These are phyloP conservation scores for Dovyalis caffra DNA, from an alignment of 345 rosid genomes.

Conservation along the genomic window DNA sequence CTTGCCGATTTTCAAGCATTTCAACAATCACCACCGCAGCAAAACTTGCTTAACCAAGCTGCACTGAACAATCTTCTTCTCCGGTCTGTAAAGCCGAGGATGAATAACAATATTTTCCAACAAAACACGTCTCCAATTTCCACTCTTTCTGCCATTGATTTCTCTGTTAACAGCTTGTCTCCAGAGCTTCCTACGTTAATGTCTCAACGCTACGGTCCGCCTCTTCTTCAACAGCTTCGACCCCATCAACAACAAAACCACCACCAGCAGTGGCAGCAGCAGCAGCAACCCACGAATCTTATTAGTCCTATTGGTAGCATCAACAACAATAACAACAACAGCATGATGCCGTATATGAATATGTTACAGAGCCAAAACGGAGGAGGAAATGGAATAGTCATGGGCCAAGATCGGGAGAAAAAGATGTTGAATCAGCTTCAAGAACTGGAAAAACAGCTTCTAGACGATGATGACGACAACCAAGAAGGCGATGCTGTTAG, in stretches of 20 bases:
- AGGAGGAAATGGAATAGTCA: slow-evolving; percentile 6
- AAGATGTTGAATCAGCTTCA: slow-evolving; percentile 72
- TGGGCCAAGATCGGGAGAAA: slow-evolving; percentile 48
- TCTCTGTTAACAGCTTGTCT: slow-evolving; percentile 27
- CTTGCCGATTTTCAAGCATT: slow-evolving; percentile 64
- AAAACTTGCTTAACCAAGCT: slow-evolving; percentile 19
- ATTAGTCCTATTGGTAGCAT: neutral
- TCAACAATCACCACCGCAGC: slow-evolving; percentile 22
- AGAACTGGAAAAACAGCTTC: slow-evolving; percentile 78
- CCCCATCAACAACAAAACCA: neutral
- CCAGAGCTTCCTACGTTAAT: slow-evolving; percentile 27
- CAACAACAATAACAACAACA: neutral
- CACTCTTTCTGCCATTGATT: slow-evolving; percentile 43
- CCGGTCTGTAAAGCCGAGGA: slow-evolving; percentile 79
- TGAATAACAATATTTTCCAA: slow-evolving; percentile 13
- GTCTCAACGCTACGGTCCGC: slow-evolving; percentile 50
- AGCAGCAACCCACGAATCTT: slow-evolving; percentile 4
- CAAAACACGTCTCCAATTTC: slow-evolving; percentile 49
- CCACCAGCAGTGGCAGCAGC: neutral
- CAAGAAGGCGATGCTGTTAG: slow-evolving; percentile 68
- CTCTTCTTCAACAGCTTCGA: slow-evolving; percentile 57
- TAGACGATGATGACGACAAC: slow-evolving; percentile 67
- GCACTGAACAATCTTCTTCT: slow-evolving; percentile 44
- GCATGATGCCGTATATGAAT: slow-evolving; percentile 35
- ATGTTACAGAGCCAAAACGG: slow-evolving; percentile 29